Evolutionary conservation across 2,329 filamentous ascomycete species (phyloP), one percentile per base, ranked within the genome.

Genomic region (Fusarium pseudocircinatum): DNA sequence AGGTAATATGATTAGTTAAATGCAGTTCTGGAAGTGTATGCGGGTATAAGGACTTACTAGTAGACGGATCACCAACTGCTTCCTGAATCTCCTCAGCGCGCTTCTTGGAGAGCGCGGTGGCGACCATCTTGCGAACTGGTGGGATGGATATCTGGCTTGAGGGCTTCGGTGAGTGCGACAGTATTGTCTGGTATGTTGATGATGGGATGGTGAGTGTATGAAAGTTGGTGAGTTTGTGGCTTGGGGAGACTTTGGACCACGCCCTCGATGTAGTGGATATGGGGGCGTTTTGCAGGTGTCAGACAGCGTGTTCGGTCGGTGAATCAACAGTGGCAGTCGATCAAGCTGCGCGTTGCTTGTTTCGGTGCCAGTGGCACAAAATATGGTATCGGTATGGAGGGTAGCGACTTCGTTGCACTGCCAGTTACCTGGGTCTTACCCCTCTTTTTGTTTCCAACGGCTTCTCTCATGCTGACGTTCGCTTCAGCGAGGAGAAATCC

Each of bases 91-190:
- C 46, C 20, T 6, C 15, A 16, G 32, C 0, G 28, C 46, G 46
- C 0, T 16, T 0, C 4, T 9, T 2, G 15, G 28, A n/a, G n/a
- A 49, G 22, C 22, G 6, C 7, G 32, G 10, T 8, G 28, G 28
- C 28, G 15, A 0, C 28, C 28, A 49, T 49, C 22, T 49, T 49
- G 46, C 1, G 7, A 32, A 3, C 2, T 22, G 15, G 18, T 16
- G 8, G 15, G 14, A 49, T 49, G 6, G 20, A 20, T 4, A 15
- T 11, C 6, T 30, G 28, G 1, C 7, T 10, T 4, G 20, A 16
- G 18, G 44, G 28, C 6, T n/a, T 32, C 7, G 3, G 28, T 32
- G 10, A 16, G 3, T 32, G 46, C 7, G 28, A 32, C 14, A 32
- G 14, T 32, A 7, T n/a, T 49, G 6, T n/a, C 46, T n/a, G 28